Percentiles rank a stretch among this genome's conserved stretches.
Conservation (phyloP, 768 basidiomycete genomes). For the Boletus coccyginus region DNA sequence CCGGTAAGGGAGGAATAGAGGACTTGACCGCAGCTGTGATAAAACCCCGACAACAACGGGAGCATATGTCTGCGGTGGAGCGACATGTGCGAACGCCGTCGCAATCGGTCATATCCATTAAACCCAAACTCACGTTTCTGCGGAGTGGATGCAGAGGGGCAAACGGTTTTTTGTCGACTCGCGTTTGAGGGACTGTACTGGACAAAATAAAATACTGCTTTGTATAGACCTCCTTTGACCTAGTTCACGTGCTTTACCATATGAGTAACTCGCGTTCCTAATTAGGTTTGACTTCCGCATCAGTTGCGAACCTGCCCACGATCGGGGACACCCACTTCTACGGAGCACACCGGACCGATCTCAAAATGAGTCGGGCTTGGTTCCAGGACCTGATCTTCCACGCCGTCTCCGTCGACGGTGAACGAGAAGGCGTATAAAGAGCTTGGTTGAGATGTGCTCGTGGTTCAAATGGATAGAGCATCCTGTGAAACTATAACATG, state of each 20-base stretch:
- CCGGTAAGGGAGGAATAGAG: conserved; percentile 76
- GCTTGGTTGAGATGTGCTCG: conserved; percentile 69
- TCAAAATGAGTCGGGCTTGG: conserved; percentile 94
- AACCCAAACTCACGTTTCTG: conserved; percentile 90
- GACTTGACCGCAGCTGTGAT: conserved; percentile 91
- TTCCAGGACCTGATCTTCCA: conserved; percentile 81
- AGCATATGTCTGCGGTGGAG: conserved; percentile 86
- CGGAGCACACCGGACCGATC: conserved; percentile 92
- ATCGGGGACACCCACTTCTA: conserved; percentile 54
- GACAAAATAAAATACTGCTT: no score
- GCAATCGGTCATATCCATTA: conserved; percentile 99
- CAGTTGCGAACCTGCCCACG: neutral
- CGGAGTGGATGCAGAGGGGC: conserved; percentile 66
- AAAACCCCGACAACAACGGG: conserved; percentile 84
- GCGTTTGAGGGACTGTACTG: no score
- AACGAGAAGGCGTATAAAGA: conserved; percentile 94
- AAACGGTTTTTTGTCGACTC: conserved; percentile 67
- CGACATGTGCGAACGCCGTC: conserved; percentile 95
- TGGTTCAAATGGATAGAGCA: conserved; percentile 98
- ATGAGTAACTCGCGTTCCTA: no score
- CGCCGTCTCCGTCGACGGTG: conserved; percentile 84
- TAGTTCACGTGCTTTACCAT: no score
- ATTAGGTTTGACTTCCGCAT: no score
- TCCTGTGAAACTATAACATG: conserved; percentile 79
- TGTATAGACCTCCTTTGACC: no score